These are phyloP conservation scores for Silene conica DNA, from an alignment of 148 eudicot genomes.

Conservation along the genomic window DNA sequence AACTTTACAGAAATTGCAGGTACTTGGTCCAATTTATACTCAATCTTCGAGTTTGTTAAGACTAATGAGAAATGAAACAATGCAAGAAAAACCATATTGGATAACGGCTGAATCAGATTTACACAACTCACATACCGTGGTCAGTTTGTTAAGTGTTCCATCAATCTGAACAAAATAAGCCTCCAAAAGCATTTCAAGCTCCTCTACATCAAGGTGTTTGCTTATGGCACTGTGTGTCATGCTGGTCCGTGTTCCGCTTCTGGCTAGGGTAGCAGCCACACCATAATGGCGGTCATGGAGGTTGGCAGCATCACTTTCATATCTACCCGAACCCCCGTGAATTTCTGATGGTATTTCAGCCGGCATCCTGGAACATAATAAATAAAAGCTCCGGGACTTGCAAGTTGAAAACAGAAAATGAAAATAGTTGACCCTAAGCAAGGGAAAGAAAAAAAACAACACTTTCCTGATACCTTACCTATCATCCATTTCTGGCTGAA, in stretches of 20 bases:
- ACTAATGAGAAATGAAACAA: background rate
- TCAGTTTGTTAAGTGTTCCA: slow-evolving; percentile 90
- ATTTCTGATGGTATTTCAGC: slow-evolving; percentile 50
- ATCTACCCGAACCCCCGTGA: slow-evolving; percentile 41
- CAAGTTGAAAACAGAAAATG: background rate
- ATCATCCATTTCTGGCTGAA: slow-evolving; percentile 52
- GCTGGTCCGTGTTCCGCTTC: slow-evolving; percentile 80
- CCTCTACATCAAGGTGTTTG: slow-evolving; percentile 93
- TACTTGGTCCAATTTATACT: no score
- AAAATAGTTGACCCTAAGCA: background rate
- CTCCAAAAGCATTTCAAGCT: slow-evolving; percentile 99
- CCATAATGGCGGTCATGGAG: slow-evolving; percentile 43
- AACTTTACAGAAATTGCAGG: no score
- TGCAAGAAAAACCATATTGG: background rate
- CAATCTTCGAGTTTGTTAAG: background rate
- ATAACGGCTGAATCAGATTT: background rate
- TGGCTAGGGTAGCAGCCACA: slow-evolving; percentile 38
- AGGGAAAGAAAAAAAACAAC: background rate
- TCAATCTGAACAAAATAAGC: slow-evolving; percentile 98
- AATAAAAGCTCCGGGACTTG: slow-evolving; percentile 1
- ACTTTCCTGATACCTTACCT: slow-evolving; percentile 30
- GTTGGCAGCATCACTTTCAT: slow-evolving; percentile 40
- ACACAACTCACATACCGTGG: slow-evolving; percentile 52
- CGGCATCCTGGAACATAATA: slow-evolving; percentile 38
- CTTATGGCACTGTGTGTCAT: slow-evolving; percentile 62